A percentile compares a stretch with the other conserved stretches of the same genome.
These are phyloP conservation scores for Krasilnikovozyma curviuscula DNA, from an alignment of 768 basidiomycete genomes.

Conservation along the genomic window DNA sequence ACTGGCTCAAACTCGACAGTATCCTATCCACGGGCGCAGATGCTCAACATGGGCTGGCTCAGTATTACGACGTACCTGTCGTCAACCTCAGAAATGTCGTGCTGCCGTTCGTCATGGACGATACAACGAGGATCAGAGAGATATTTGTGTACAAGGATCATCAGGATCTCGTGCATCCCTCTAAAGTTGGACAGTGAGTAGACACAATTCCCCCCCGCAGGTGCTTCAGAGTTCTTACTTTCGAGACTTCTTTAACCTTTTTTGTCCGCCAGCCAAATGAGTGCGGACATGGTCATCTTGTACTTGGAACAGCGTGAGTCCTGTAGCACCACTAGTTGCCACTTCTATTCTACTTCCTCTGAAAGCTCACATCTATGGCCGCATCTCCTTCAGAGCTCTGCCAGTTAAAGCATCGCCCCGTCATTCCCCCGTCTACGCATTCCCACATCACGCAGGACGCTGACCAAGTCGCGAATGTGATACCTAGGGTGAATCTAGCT, in stretches of 20 bases:
- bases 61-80: constrained; percentile 2
- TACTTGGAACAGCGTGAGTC: background rate
- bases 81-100: background rate
- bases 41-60: background rate
- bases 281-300: constrained; percentile 1
- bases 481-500: too few species aligned
- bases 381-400: too few species aligned
- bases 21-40: background rate
- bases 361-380: too few species aligned
- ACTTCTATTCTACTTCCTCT: background rate
- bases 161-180: background rate
- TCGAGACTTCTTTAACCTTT: too few species aligned
- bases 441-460: background rate
- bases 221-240: too few species aligned
- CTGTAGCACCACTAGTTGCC: too few species aligned
- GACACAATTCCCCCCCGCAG: too few species aligned
- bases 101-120: background rate
- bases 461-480: background rate
- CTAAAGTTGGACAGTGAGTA: background rate
- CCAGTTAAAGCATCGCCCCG: background rate
- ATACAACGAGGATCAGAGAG: background rate
- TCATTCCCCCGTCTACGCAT: background rate
- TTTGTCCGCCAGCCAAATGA: too few species aligned
- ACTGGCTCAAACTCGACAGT: background rate
- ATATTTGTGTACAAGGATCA: background rate